These are phyloP conservation scores for Coelastrella sp. DNA, from an alignment of 139 green algal genomes.

Conservation along the genomic window DNA sequence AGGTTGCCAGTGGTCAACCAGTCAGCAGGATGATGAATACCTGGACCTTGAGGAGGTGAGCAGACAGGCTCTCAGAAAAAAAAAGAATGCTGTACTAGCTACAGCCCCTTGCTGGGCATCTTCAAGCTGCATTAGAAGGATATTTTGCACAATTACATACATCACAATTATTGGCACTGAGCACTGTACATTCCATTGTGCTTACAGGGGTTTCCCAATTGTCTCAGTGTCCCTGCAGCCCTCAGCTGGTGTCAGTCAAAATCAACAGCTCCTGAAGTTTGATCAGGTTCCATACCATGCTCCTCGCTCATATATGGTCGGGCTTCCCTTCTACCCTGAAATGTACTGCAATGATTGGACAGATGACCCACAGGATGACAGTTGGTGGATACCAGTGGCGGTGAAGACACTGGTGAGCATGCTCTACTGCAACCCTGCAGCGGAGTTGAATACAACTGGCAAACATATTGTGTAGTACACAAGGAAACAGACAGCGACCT, in stretches of 20 bases:
- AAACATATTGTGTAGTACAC: too few relatives aligned
- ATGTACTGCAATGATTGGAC: constrained; percentile 48
- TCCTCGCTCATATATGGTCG: constrained; percentile 37
- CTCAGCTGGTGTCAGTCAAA: neutral
- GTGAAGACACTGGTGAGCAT: neutral
- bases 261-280: constrained; percentile 19
- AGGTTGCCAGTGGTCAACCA: constrained; percentile 6
- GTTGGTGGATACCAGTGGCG: constrained; percentile 48
- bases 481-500: too few relatives aligned
- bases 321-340: constrained; percentile 9
- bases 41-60: constrained; percentile 41
- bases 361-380: constrained; percentile 30
- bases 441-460: too few relatives aligned
- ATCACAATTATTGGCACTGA: neutral
- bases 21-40: constrained; percentile 40
- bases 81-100: too few relatives aligned
- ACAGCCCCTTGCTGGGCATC: too few relatives aligned
- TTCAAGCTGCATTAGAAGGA: too few relatives aligned
- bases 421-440: neutral
- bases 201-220: neutral
- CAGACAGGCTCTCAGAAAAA: too few relatives aligned
- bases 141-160: too few relatives aligned
- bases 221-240: neutral
- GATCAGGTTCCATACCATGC: constrained; percentile 38
- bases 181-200: neutral